Percentiles rank a stretch among this genome's conserved stretches.
Evolutionary conservation across 106 monocot species (phyloP).

Genomic region (Acorus calamus): DNA sequence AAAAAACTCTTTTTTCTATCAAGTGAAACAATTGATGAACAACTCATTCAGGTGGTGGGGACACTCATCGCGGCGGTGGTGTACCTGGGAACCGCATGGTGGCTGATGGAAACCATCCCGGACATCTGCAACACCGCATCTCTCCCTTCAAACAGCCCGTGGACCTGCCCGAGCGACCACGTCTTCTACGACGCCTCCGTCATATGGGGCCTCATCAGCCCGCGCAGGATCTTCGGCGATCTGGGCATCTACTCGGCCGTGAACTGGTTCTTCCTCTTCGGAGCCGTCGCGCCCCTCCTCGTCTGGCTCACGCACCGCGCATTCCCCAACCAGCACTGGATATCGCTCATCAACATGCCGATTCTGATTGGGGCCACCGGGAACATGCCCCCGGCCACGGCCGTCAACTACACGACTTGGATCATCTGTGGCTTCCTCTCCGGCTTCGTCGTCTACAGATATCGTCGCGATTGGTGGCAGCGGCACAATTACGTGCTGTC

Average conservation of each 20-base stretch:
- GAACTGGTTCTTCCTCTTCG: slow-evolving; percentile 19
- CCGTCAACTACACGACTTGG: slow-evolving; percentile 16
- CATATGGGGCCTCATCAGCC: slow-evolving; percentile 30
- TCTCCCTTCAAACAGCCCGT: slow-evolving; percentile 15
- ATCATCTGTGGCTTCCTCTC: slow-evolving; percentile 8
- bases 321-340: slow-evolving; percentile 12
- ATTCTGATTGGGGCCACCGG: slow-evolving; percentile 2
- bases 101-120: slow-evolving; percentile 20
- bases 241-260: slow-evolving; percentile 19
- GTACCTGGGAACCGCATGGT: slow-evolving; percentile 17
- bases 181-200: slow-evolving; percentile 27
- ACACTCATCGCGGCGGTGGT: slow-evolving; percentile 17
- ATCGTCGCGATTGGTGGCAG: slow-evolving; percentile 12
- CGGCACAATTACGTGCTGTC: slow-evolving; percentile 25
- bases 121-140: slow-evolving; percentile 17
- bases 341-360: slow-evolving; percentile 13
- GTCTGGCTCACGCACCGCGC: slow-evolving; percentile 2
- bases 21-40: no score
- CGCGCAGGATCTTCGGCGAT: slow-evolving; percentile 19
- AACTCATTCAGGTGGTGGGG: slow-evolving; percentile 17
- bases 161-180: slow-evolving; percentile 24
- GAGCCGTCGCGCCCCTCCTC: slow-evolving; percentile 2
- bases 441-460: slow-evolving; percentile 4
- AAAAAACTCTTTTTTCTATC: no score
- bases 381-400: slow-evolving; percentile 10